Percentiles rank a stretch among this genome's conserved stretches.
These are phyloP conservation scores for Suhomyces chickasaworum DNA, from an alignment of 1,139 yeast species.

Conservation along the genomic window DNA sequence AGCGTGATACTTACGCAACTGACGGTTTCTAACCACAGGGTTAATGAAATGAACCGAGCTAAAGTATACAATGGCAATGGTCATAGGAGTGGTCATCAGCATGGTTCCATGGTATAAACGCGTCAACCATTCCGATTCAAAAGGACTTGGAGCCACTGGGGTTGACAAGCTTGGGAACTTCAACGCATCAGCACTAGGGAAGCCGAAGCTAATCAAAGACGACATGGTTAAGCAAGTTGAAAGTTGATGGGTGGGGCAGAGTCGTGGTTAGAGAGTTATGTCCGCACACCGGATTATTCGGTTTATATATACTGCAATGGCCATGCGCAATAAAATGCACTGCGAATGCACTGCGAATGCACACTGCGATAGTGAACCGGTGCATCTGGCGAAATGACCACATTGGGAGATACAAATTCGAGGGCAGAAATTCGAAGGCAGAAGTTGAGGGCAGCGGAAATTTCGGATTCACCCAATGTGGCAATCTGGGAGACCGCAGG, in stretches of 20 bases:
- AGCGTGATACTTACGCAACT: constrained; percentile 29
- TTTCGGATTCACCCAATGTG: too few species aligned
- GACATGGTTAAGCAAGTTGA: constrained; percentile 3
- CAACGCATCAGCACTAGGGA: constrained; percentile 39
- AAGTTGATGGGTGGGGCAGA: not conserved
- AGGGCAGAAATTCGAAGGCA: too few species aligned
- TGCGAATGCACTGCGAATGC: too few species aligned
- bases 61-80: constrained; percentile 63
- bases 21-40: constrained; percentile 41
- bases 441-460: too few species aligned
- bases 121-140: constrained; percentile 30
- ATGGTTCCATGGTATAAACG: constrained; percentile 34
- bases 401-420: not conserved
- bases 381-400: not conserved
- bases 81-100: constrained; percentile 52
- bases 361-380: not conserved
- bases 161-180: constrained; percentile 34
- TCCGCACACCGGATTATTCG: not conserved
- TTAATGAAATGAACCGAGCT: constrained; percentile 59
- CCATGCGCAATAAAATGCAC: too few species aligned
- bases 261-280: not conserved
- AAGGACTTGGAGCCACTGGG: constrained; percentile 43
- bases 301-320: constrained; percentile 2
- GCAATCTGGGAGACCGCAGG: too few species aligned
- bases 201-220: constrained; percentile 36